Percentiles rank a stretch among this genome's conserved stretches.
Evolutionary conservation across 2,329 filamentous ascomycete species (phyloP).

Genomic region (Tolypocladium tundrense): DNA sequence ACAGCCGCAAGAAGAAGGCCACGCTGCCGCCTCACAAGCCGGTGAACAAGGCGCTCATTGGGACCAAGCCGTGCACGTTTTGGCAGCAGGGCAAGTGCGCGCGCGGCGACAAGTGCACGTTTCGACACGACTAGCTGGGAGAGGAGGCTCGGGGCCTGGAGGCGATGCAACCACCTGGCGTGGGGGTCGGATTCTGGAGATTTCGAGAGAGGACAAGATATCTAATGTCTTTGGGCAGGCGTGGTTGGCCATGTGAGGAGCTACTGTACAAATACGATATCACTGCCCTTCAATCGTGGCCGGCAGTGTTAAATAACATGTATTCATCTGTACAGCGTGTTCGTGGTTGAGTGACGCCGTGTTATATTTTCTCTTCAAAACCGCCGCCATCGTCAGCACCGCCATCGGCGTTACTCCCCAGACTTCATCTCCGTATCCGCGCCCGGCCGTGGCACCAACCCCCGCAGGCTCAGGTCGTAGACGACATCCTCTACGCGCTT

Average conservation of each 20-base stretch:
- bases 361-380: neutral
- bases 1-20: slow-evolving; percentile 28
- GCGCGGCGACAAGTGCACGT: slow-evolving; percentile 65
- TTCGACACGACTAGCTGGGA: slow-evolving; percentile 47
- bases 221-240: neutral
- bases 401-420: slow-evolving; percentile 6
- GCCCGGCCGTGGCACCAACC: slow-evolving; percentile 52
- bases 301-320: neutral
- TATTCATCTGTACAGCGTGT: neutral
- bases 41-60: slow-evolving; percentile 46
- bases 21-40: slow-evolving; percentile 31
- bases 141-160: neutral
- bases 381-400: no score
- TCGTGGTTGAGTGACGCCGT: neutral
- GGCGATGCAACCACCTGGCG: neutral
- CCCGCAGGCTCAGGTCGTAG: slow-evolving; percentile 84
- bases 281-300: neutral
- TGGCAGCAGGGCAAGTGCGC: slow-evolving; percentile 62
- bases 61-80: slow-evolving; percentile 60
- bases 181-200: neutral
- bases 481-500: slow-evolving; percentile 98
- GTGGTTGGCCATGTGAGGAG: neutral
- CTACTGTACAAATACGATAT: neutral
- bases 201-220: neutral
- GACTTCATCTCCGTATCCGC: slow-evolving; percentile 28